A percentile compares a stretch with the other conserved stretches of the same genome.
These are phyloP conservation scores for Fraxinus greggii DNA, from an alignment of 305 asterid species.

Conservation along the genomic window DNA sequence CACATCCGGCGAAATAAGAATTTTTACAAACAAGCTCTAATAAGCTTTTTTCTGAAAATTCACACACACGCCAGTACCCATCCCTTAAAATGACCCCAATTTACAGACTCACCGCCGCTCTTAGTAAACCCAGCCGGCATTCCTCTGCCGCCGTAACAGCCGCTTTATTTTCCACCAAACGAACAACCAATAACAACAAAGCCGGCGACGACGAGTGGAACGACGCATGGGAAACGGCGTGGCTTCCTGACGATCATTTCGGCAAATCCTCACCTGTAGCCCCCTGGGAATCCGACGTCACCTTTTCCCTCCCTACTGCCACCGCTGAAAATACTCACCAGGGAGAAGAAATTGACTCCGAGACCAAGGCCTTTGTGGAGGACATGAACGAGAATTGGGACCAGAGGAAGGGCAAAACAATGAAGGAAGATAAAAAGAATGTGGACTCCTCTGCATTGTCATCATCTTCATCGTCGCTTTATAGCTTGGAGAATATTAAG, in stretches of 20 bases:
- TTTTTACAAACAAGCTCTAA: not conserved
- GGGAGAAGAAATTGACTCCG: slow-evolving; percentile 47
- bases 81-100: slow-evolving; percentile 34
- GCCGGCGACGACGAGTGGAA: slow-evolving; percentile 77
- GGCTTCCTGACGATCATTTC: slow-evolving; percentile 73
- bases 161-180: slow-evolving; percentile 33
- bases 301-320: slow-evolving; percentile 51
- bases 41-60: not conserved
- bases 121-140: slow-evolving; percentile 31
- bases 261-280: slow-evolving; percentile 41
- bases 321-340: slow-evolving; percentile 25
- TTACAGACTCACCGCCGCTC: slow-evolving; percentile 32
- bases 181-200: slow-evolving; percentile 18
- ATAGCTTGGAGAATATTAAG: slow-evolving; percentile 73
- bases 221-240: slow-evolving; percentile 86
- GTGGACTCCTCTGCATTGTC: slow-evolving; percentile 14
- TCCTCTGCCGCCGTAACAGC: slow-evolving; percentile 27
- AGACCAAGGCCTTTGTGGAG: slow-evolving; percentile 84
- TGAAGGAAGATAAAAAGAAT: slow-evolving; percentile 30
- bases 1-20: not conserved
- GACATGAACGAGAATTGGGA: slow-evolving; percentile 96
- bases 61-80: slow-evolving; percentile 22
- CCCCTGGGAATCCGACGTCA: slow-evolving; percentile 82
- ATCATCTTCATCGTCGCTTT: slow-evolving; percentile 39
- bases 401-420: slow-evolving; percentile 74